Percentiles rank a stretch among this genome's conserved stretches.
phyloP scores from a whole-genome alignment of 768 basidiomycete genomes.

The Leccinum uliginosum region DNA sequence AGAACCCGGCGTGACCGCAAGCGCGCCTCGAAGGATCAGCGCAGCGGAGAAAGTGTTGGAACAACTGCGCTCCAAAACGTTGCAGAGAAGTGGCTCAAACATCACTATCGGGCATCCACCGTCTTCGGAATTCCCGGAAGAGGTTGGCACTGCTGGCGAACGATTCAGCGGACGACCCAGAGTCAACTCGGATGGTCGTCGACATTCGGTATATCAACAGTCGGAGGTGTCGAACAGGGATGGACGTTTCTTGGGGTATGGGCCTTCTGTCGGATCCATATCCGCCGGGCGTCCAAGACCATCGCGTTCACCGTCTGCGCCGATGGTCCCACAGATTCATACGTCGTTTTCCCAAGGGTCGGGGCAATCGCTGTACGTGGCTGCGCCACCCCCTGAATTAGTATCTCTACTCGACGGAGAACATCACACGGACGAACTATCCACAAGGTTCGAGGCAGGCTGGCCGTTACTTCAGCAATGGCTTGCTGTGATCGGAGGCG shows the following conservation, averaged over 20 bases:
- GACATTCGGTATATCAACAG: constrained; percentile 18
- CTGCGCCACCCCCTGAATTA: constrained; percentile 49
- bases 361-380: constrained; percentile 17
- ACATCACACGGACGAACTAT: constrained; percentile 90
- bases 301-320: constrained; percentile 56
- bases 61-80: constrained; percentile 54
- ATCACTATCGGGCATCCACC: constrained; percentile 13
- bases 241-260: constrained; percentile 22
- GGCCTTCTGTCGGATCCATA: constrained; percentile 20
- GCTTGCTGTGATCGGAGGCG: constrained; percentile 58
- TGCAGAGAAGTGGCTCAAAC: constrained; percentile 39
- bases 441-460: constrained; percentile 73
- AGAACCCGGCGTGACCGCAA: constrained; percentile 33
- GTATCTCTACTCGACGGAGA: constrained; percentile 73
- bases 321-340: constrained; percentile 36
- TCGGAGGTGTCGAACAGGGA: constrained; percentile 22
- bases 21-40: constrained; percentile 47
- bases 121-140: constrained; percentile 18
- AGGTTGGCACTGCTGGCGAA: constrained; percentile 12
- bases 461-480: constrained; percentile 80
- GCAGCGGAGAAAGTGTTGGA: constrained; percentile 69
- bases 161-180: constrained; percentile 20
- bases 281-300: constrained; percentile 43
- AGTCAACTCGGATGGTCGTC: constrained; percentile 30
- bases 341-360: constrained; percentile 23